phyloP scores from a whole-genome alignment of 192 early-diverging fungal genomes.

The Neocallimastix lanati region DNA sequence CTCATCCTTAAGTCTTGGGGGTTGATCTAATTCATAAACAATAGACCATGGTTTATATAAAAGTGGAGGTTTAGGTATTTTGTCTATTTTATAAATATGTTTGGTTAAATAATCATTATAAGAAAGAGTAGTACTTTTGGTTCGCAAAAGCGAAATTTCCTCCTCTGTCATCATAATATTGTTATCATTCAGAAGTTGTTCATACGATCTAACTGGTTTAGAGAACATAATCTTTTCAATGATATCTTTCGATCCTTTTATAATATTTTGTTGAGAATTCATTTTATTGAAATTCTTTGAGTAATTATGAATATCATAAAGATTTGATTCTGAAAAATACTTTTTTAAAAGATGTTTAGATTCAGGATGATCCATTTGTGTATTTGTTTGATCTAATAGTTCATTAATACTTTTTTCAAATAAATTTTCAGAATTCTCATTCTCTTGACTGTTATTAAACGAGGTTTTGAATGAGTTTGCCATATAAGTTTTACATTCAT shows the following conservation, averaged over 20 bases:
- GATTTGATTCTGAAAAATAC: background rate
- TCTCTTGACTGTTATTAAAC: background rate
- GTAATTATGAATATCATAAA: background rate
- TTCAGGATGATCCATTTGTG: background rate
- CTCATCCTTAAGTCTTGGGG: background rate
- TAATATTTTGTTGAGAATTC: background rate
- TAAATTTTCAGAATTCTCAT: background rate
- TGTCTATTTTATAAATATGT: background rate
- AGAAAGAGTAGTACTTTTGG: background rate
- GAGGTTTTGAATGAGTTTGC: background rate
- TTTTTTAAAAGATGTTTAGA: background rate
- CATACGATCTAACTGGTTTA: background rate
- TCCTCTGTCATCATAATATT: background rate
- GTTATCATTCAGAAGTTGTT: background rate
- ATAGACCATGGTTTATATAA: background rate
- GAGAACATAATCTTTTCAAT: background rate
- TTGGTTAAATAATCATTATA: background rate
- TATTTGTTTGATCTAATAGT: background rate
- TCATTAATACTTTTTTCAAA: background rate
- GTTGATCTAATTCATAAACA: background rate
- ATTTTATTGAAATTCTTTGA: background rate
- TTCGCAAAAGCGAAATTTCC: background rate
- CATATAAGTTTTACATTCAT: background rate
- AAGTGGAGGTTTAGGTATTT: background rate
- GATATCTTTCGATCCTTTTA: background rate